Percentiles rank a stretch among this genome's conserved stretches.
Evolutionary conservation across 208 protist genomes (phyloP).

Genomic region (Sergeia podlipaevii): DNA sequence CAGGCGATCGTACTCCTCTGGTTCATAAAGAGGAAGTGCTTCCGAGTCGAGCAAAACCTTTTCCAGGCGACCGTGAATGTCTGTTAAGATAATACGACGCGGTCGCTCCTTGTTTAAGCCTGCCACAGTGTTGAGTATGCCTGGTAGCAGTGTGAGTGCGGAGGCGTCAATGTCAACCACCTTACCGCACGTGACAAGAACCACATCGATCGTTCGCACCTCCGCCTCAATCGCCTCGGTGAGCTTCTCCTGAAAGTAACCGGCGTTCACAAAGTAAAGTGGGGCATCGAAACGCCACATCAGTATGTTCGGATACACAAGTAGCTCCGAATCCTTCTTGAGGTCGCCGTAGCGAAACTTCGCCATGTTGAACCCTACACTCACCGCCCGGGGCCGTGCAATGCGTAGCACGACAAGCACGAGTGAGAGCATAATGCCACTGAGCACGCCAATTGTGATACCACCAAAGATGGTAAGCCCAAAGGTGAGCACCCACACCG

Average conservation of each 20-base stretch:
- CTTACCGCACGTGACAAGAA: constrained; percentile 44
- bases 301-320: constrained; percentile 59
- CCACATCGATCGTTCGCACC: constrained; percentile 44
- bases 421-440: constrained; percentile 43
- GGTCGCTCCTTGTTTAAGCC: constrained; percentile 15
- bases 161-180: constrained; percentile 55
- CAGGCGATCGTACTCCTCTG: constrained; percentile 42
- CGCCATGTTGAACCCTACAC: constrained; percentile 48
- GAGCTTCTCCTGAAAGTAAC: constrained; percentile 47
- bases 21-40: constrained; percentile 37
- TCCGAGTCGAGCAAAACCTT: constrained; percentile 35
- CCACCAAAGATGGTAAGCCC: constrained; percentile 42
- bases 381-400: constrained; percentile 41
- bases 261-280: constrained; percentile 46
- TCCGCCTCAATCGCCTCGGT: constrained; percentile 24
- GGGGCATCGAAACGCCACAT: constrained; percentile 62
- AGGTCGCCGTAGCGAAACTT: constrained; percentile 48
- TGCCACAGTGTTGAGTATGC: constrained; percentile 21
- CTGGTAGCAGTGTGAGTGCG: constrained; percentile 23
- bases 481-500: constrained; percentile 55
- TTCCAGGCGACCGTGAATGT: constrained; percentile 47
- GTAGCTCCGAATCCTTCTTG: constrained; percentile 47
- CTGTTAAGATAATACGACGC: constrained; percentile 37
- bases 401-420: constrained; percentile 57
- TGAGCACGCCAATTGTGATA: constrained; percentile 48